Evolutionary conservation across 1,139 yeast species (phyloP), one percentile per base, ranked within the genome.

Genomic region (Sugiyamaella castrensis): DNA sequence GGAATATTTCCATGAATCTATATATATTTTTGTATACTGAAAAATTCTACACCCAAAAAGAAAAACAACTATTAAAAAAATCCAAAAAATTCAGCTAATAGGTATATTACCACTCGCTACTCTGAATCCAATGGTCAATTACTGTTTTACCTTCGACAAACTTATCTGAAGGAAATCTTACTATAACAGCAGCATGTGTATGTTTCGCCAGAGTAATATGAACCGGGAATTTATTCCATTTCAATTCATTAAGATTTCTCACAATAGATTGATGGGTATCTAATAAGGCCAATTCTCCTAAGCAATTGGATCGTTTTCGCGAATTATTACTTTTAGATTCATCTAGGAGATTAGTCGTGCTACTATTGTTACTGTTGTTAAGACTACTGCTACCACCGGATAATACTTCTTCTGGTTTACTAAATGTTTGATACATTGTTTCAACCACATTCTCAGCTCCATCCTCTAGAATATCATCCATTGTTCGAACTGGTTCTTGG

Each of bases 161-260:
- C 19, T 71, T 66, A 19, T 77, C 77, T 37, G 71, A 70, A 11
- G 68, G 67, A 51, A 74, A 77, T 49, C 95, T 74, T 35, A 82
- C 86, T 51, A 87, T 84, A 1, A 87, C 83, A 1, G 92, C 95
- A 1, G 95, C 88, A 61, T 87, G 96, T 0, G 94, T 76, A 43
- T 81, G 77, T 46, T 74, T 74, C 3, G 92, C 82, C 31, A 76
- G 70, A 40, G 84, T 74, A 47, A 87, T 83, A 52, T 84, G 74
- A 28, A 87, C 75, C 0, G 94, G 94, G 61, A 64, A 84, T 63
- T 85, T 87, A 31, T 71, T 66, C 95, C 95, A 87, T 2, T 68
- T 60, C 10, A 87, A 65, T 1, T 66, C 56, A 64, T 87, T 86
- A 62, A 87, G 72, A 53, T 75, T 74, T 26, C 68, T 68, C 37